A percentile compares a stretch with the other conserved stretches of the same genome.
These are phyloP conservation scores for Capsella rubella DNA, from an alignment of 441 rosid genomes.

Conservation along the genomic window DNA sequence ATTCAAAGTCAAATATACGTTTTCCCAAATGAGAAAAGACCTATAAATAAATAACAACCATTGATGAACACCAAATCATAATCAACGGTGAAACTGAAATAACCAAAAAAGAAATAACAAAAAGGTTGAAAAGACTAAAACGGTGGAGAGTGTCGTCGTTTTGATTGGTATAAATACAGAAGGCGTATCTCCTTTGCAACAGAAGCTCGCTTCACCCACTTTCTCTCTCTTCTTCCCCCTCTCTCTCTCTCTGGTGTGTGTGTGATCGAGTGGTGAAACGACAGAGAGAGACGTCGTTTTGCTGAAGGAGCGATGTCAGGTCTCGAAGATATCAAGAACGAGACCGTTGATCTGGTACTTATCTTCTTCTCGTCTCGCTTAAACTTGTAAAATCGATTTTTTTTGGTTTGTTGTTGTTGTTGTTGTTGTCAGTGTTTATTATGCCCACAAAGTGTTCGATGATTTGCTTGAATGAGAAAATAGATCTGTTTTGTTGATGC, in stretches of 20 bases:
- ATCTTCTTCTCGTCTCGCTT: neutral
- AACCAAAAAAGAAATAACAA: neutral
- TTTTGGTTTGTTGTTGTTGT: neutral
- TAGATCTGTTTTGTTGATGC: slow-evolving; percentile 31
- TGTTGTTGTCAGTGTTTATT: neutral
- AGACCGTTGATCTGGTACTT: slow-evolving; percentile 50
- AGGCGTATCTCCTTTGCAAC: slow-evolving; percentile 40
- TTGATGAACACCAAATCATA: slow-evolving; percentile 40
- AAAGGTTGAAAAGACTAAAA: neutral
- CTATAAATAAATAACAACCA: slow-evolving; percentile 8
- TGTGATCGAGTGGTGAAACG: slow-evolving; percentile 41
- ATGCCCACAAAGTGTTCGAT: slow-evolving; percentile 40
- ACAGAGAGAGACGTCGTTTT: slow-evolving; percentile 44
- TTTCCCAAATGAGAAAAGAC: slow-evolving; percentile 39
- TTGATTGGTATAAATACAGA: slow-evolving; percentile 27
- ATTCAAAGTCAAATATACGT: slow-evolving; percentile 37
- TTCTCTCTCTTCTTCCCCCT: too few relatives aligned
- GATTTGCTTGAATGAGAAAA: slow-evolving; percentile 31
- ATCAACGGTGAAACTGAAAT: slow-evolving; percentile 34
- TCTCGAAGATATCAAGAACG: slow-evolving; percentile 53
- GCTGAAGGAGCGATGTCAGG: slow-evolving; percentile 39
- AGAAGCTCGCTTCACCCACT: slow-evolving; percentile 44
- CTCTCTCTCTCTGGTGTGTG: slow-evolving; percentile 34
- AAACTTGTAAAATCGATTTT: too few relatives aligned
- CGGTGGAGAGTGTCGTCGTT: slow-evolving; percentile 36